Base-by-base conservation (phyloP, 805 yeast genomes). In the Candida glaebosa region DNA sequence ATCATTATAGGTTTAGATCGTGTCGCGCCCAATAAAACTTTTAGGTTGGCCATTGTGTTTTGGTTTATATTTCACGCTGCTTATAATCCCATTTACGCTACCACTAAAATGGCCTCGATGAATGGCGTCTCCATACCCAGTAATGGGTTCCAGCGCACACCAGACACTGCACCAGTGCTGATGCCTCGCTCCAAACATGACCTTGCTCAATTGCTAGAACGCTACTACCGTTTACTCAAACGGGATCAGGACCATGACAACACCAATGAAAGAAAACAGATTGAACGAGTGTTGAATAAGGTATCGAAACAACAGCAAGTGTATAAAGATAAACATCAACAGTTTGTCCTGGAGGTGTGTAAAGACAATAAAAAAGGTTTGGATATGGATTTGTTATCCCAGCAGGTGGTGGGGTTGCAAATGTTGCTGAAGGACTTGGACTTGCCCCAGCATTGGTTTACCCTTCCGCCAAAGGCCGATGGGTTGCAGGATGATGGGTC, bases 361-460 rank as follows among this genome's bases (percentile, higher is more conserved):
- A 43, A 45, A 18, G 32, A 42, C 5, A 39, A 37, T 17, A 42
- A 46, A 7, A 45, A 54, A 4, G 17, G 43, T 4, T 40, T 78
- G 31, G 78, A 81, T 50, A 47, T 63, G 4, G 69, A 62, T 2
- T 52, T 80, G 12, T 61, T 86, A 38, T 63, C 70, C 34, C 73
- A 76, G 43, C 95, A 86, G 56, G 56, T 86, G 16, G 60, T 78
- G 14, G 83, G 82, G 0, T 70, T 84, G 39, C 86, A 84, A 53
- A 54, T 84, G 14, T 60, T 86, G 31, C 76, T 87, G 2, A 78
- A 72, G 49, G 87, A 84, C 57, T 49, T 82, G 44, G 85, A 81
- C 53, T 59, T 86, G 36, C 88, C 91, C 0, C 72, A 68, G 24
- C 52, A 65, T 3, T 54, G 83, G 15, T 28, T 28, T 28, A 5